Conservation (phyloP, 2,329 filamentous ascomycete species). For the Diaporthe ampelina region DNA sequence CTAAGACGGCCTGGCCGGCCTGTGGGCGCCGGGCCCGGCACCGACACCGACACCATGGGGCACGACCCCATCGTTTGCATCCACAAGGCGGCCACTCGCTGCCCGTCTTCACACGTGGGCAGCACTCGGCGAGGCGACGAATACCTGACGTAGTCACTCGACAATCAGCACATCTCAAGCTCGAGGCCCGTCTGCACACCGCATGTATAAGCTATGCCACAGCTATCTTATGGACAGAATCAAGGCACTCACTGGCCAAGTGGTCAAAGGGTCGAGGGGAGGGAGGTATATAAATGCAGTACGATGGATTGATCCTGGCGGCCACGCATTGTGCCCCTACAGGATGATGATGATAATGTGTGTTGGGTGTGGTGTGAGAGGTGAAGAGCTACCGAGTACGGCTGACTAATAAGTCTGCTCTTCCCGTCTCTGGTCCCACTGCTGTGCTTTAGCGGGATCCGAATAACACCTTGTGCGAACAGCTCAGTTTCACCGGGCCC, state of each 20-base stretch:
- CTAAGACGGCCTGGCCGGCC: slow-evolving; percentile 10
- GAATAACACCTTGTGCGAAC: slow-evolving; percentile 20
- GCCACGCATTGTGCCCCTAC: not conserved
- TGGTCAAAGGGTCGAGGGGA: no score
- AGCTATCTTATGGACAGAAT: no score
- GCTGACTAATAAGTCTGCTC: slow-evolving; percentile 18
- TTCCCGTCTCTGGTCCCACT: not conserved
- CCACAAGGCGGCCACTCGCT: not conserved
- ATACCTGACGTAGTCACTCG: not conserved
- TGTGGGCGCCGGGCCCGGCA: slow-evolving; percentile 5
- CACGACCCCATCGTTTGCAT: slow-evolving; percentile 14
- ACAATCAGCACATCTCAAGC: not conserved
- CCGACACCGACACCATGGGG: not conserved
- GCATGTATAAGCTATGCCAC: no score
- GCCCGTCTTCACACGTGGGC: not conserved
- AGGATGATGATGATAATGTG: not conserved
- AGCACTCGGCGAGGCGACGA: not conserved
- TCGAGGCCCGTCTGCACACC: not conserved
- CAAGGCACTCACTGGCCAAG: no score
- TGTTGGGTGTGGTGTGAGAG: not conserved
- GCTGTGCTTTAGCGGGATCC: not conserved
- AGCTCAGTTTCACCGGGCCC: slow-evolving; percentile 27
- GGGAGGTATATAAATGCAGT: no score
- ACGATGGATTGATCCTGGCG: not conserved
- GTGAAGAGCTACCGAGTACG: not conserved